phyloP scores from a whole-genome alignment of 108 stramenopile genomes.

The Aurantiochytrium sp. region DNA sequence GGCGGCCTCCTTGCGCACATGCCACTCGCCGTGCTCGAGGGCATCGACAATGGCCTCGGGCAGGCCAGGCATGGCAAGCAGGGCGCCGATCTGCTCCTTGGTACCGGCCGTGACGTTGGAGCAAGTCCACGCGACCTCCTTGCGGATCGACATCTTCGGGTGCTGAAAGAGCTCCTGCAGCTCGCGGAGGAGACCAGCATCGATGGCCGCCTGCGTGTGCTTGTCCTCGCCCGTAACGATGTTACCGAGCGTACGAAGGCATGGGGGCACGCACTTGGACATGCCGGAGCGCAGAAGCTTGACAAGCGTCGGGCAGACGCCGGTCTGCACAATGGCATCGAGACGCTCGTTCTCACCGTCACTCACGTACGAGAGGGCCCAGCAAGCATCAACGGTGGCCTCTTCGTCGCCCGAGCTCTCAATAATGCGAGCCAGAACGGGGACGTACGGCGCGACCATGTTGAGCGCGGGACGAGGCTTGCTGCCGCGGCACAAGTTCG shows the following conservation, averaged over 20 bases:
- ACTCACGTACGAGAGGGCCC: constrained; percentile 10
- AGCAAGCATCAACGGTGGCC: neutral
- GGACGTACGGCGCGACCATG: constrained; percentile 51
- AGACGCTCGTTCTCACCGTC: constrained; percentile 61
- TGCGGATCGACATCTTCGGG: constrained; percentile 58
- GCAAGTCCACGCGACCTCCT: constrained; percentile 80
- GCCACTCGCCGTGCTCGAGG: constrained; percentile 63
- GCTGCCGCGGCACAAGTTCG: constrained; percentile 80
- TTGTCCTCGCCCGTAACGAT: constrained; percentile 75
- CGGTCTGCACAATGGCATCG: constrained; percentile 53
- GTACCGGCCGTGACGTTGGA: constrained; percentile 89
- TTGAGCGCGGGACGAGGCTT: constrained; percentile 64
- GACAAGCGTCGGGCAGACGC: constrained; percentile 43
- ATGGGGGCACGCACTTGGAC: constrained; percentile 56
- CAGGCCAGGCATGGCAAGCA: constrained; percentile 39
- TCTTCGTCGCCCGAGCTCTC: constrained; percentile 23
- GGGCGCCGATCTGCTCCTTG: constrained; percentile 52
- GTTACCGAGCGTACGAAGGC: constrained; percentile 81
- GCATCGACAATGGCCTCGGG: constrained; percentile 45
- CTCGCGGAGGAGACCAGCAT: constrained; percentile 55
- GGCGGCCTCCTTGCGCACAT: constrained; percentile 77
- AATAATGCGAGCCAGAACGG: constrained; percentile 39
- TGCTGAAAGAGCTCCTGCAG: constrained; percentile 29
- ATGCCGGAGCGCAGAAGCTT: constrained; percentile 39
- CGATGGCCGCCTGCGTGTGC: constrained; percentile 74